Base-by-base conservation (phyloP, 768 basidiomycete genomes). In the Holtermanniella nyarrowii region DNA sequence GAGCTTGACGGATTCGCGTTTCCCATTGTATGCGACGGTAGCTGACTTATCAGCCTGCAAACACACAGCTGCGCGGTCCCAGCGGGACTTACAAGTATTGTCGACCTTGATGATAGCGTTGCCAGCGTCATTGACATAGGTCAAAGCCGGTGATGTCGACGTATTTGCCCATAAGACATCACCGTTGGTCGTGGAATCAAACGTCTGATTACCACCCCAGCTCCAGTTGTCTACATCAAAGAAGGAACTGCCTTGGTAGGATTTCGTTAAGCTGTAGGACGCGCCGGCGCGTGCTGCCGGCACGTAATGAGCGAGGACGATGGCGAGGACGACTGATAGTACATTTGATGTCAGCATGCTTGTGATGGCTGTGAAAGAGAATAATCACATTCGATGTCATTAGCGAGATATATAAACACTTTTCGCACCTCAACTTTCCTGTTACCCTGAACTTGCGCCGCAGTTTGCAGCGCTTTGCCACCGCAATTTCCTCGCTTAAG, bases 21-120 rank as follows among this genome's bases (percentile, higher is more conserved):
- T 83, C 39, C 80, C 56, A 55, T 78, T 77, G 22, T 66, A 69
- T 14, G 74, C 50, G 21, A 62, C 61, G 4, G 61, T 62, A 3
- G 61, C 27, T 44, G 46, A 1, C 24, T 46, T 45, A 26, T 48
- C 31, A 18, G 31, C 1, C 21, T 2, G 3, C 3, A 7, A 23
- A 3, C n/a, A 13, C 16, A 37, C 24, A 41, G 11, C 12, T 21
- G n/a, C n/a, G n/a, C n/a, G n/a, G n/a, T n/a, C n/a, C n/a, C 7
- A 20, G 31, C 13, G 26, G 5, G 40, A 42, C 49, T 25, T 26
- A 55, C 50, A 56, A 1, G 77, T 79, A 64, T 86, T 85, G 72
- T 86, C 85, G 12, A 86, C 84, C 61, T 77, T 79, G 63, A 87
- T 82, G 61, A 87, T 79, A 1, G 84, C 85, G 54, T 83, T 82